Conservation (phyloP, 257 asterid genomes). For the Agastache rugosa region DNA sequence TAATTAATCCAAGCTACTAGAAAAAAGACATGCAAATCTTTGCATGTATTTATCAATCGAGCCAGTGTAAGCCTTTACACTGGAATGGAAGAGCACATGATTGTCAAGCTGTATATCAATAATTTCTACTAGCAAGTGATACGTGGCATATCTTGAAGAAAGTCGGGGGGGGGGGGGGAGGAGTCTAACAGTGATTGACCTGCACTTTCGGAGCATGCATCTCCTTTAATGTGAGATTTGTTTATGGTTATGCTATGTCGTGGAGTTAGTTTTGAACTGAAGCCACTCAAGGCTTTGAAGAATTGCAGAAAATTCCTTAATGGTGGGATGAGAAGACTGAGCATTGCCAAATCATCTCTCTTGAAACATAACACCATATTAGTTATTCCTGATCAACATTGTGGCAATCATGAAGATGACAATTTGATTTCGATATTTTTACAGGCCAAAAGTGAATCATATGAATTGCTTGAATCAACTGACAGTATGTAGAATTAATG, state of each 20-base stretch:
- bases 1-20: not conserved
- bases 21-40: slow-evolving; percentile 8
- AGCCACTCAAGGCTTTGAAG: slow-evolving; percentile 15
- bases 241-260: slow-evolving; percentile 12
- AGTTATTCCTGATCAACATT: not conserved
- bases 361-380: not conserved
- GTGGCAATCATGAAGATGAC: slow-evolving; percentile 14
- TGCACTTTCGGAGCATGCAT: slow-evolving; percentile 9
- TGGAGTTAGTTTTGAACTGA: slow-evolving; percentile 24
- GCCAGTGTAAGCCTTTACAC: not conserved
- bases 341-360: slow-evolving; percentile 18
- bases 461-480: slow-evolving; percentile 5
- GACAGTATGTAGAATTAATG: not conserved
- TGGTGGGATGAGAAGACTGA: slow-evolving; percentile 7
- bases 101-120: slow-evolving; percentile 4
- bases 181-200: slow-evolving; percentile 13
- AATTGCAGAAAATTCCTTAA: slow-evolving; percentile 4
- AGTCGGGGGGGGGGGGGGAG: not conserved
- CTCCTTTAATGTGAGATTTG: not conserved
- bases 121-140: slow-evolving; percentile 5
- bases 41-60: slow-evolving; percentile 18
- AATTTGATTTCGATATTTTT: not conserved
- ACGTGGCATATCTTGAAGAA: slow-evolving; percentile 14
- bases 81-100: slow-evolving; percentile 17
- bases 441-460: not conserved